phyloP scores from a whole-genome alignment of 192 early-diverging fungal genomes.

The Rhizophagus sp. region DNA sequence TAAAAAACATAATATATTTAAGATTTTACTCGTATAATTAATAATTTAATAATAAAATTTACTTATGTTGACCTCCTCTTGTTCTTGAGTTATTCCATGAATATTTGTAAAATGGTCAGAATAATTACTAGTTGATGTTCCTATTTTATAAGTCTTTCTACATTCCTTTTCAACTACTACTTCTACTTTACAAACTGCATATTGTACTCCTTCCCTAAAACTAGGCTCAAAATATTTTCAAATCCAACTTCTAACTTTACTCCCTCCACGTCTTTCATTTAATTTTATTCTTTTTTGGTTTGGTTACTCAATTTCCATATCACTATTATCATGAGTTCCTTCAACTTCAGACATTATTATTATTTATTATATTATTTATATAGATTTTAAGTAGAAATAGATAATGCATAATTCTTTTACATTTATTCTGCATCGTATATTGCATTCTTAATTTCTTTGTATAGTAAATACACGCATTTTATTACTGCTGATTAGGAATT shows the following conservation, averaged over 20 bases:
- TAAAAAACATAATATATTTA: no score
- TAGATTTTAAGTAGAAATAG: no score
- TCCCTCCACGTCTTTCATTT: not conserved
- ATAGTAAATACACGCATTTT: no score
- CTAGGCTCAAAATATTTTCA: not conserved
- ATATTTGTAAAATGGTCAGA: not conserved
- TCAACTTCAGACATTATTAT: no score
- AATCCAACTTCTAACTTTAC: conserved; percentile 6
- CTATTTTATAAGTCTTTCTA: not conserved
- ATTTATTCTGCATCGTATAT: no score
- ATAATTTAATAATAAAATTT: not conserved
- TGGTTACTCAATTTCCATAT: no score
- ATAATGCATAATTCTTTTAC: no score
- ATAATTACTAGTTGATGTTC: not conserved
- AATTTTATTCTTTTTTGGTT: not conserved
- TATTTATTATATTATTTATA: no score
- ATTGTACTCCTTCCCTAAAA: not conserved
- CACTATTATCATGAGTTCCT: no score
- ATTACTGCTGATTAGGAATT: no score
- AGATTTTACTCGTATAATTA: not conserved
- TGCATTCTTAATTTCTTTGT: no score
- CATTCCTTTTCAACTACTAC: not conserved
- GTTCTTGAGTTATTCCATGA: not conserved
- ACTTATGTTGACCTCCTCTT: not conserved
- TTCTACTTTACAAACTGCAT: conserved; percentile 2